These are phyloP conservation scores for Licmophora abbreviata DNA, from an alignment of 108 stramenopile species.

Conservation along the genomic window DNA sequence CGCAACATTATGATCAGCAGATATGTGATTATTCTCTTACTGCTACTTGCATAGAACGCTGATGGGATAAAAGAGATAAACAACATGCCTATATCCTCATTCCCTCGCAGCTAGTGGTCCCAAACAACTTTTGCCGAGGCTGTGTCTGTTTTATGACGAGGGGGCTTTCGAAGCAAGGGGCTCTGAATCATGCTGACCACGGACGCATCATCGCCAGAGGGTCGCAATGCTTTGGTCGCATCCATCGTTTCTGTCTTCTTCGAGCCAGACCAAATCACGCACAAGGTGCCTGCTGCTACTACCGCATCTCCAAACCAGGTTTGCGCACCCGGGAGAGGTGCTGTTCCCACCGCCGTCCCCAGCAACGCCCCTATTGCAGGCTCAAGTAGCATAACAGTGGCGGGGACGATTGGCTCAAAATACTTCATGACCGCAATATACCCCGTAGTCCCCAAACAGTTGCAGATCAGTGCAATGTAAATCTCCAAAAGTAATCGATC, in stretches of 20 bases:
- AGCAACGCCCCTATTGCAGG: conserved; percentile 22
- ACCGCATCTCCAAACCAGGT: conserved; percentile 22
- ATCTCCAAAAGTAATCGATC: conserved; percentile 33
- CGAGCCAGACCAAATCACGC: conserved; percentile 31
- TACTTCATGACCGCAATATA: conserved; percentile 44
- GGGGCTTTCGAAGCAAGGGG: too few species aligned
- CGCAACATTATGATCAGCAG: too few species aligned
- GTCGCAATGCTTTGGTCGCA: conserved; percentile 28
- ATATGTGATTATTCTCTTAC: too few species aligned
- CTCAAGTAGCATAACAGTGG: conserved; percentile 37
- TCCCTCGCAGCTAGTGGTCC: too few species aligned
- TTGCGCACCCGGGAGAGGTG: conserved; percentile 17
- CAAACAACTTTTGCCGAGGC: too few species aligned
- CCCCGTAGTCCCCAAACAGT: conserved; percentile 31
- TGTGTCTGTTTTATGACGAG: too few species aligned
- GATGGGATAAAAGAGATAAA: too few species aligned
- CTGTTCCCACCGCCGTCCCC: conserved; percentile 18
- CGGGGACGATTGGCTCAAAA: conserved; percentile 29
- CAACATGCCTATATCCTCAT: too few species aligned
- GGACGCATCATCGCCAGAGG: too few species aligned
- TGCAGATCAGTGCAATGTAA: conserved; percentile 37
- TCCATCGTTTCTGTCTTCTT: conserved; percentile 35
- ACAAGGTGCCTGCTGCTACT: conserved; percentile 10
- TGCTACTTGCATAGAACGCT: too few species aligned
- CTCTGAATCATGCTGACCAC: too few species aligned